Evolutionary conservation across 768 basidiomycete species (phyloP).

Genomic region (Mycena leptocephala): DNA sequence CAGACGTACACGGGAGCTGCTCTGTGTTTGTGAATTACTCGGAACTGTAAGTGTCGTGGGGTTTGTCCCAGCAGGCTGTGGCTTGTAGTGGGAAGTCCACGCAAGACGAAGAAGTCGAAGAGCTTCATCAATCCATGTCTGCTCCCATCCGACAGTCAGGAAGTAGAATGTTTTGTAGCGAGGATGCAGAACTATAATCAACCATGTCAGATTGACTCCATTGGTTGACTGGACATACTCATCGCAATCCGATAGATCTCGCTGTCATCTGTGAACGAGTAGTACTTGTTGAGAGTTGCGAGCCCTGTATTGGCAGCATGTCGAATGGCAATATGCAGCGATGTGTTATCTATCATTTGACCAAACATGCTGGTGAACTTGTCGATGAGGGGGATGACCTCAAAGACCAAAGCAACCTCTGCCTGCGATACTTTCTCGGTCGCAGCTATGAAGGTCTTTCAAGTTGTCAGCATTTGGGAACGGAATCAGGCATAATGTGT

Average conservation of each 20-base stretch:
- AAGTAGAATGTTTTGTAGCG: slow-evolving; percentile 10
- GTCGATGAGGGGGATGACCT: slow-evolving; percentile 13
- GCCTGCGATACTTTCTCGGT: background rate
- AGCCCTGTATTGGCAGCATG: slow-evolving; percentile 12
- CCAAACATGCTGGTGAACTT: slow-evolving; percentile 5
- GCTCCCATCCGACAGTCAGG: slow-evolving; percentile 7
- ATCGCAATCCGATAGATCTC: slow-evolving; percentile 9
- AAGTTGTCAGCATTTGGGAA: background rate
- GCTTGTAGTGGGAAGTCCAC: slow-evolving; percentile 9
- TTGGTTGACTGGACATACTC: slow-evolving; percentile 10
- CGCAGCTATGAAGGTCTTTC: background rate
- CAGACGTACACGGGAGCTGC: background rate
- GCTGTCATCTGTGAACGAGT: slow-evolving; percentile 3
- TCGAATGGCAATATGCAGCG: background rate
- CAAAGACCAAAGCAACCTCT: slow-evolving; percentile 6
- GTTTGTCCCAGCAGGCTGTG: background rate
- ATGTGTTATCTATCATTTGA: slow-evolving; percentile 14
- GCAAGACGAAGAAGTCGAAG: slow-evolving; percentile 4
- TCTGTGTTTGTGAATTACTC: background rate
- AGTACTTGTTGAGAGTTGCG: slow-evolving; percentile 7
- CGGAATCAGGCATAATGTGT: too few species aligned
- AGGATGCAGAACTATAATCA: slow-evolving; percentile 6
- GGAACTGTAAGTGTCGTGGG: background rate
- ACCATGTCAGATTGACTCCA: slow-evolving; percentile 1
- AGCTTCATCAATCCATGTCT: slow-evolving; percentile 15